phyloP scores from a whole-genome alignment of 345 rosid species.

The Acer negundo region DNA sequence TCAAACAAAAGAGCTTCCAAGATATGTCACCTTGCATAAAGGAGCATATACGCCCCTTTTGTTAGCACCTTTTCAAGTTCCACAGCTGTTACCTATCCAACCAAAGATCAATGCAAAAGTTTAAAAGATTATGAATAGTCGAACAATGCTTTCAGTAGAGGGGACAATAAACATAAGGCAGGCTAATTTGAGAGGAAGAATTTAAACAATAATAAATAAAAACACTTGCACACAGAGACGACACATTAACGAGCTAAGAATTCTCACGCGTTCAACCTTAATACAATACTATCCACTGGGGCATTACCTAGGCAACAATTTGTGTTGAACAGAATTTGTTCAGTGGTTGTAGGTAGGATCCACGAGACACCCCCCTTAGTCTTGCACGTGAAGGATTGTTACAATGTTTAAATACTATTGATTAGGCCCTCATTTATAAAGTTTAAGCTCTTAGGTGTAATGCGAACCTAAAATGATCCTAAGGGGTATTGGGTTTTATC shows the following conservation, averaged over 20 bases:
- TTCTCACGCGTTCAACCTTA: neutral
- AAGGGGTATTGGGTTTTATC: neutral
- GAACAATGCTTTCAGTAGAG: neutral
- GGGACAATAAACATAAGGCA: neutral
- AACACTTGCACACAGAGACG: neutral
- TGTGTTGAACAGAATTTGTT: neutral
- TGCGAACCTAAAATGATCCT: neutral
- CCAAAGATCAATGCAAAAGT: slow-evolving; percentile 23
- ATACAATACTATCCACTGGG: neutral
- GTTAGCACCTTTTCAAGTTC: slow-evolving; percentile 70
- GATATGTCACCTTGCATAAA: slow-evolving; percentile 75
- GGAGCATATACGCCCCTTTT: slow-evolving; percentile 84
- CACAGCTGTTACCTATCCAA: slow-evolving; percentile 64
- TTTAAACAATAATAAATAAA: neutral
- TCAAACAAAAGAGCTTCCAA: neutral
- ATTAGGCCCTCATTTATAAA: neutral
- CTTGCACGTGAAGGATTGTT: neutral
- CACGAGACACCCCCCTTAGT: neutral
- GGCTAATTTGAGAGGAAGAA: neutral
- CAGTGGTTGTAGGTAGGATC: neutral
- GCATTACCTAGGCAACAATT: neutral
- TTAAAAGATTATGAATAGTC: neutral
- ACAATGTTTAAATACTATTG: neutral
- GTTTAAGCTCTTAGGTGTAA: neutral
- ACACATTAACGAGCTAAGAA: neutral